Evolutionary conservation across 2,329 filamentous ascomycete species (phyloP), one percentile per base, ranked within the genome.

Genomic region (Ceratocystiopsis sp.): DNA sequence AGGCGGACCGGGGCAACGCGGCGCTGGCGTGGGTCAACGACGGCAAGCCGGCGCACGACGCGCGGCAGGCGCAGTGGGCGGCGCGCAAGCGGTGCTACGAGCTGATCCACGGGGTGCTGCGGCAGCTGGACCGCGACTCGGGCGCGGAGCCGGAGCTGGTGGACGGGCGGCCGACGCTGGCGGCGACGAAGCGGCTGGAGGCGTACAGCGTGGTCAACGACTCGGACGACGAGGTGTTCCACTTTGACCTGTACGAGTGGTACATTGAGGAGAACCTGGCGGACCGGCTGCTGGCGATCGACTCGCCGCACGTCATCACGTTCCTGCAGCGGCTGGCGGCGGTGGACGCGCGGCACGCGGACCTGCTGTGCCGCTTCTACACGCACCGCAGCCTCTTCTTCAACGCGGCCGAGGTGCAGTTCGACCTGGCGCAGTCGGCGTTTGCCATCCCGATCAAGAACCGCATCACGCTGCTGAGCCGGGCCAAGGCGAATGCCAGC

Each of bases 241-340:
- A 96, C 58, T 93, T 84, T 48, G 85, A 84, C 53, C 69, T 98
- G n/a, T 98, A 95, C 57, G 87, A 95, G 54, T 98, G 91, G 89
- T 98, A 98, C 60, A 78, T 96, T 51, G 63, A 72, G 43, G 79
- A 87, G 57, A 80, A 82, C 16, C 87, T 84, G 77, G 81, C 76
- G 11, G 85, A 95, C 49, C 80, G 86, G 14, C 72, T 98, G 25
- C 73, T 98, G 33, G 77, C 80, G 34, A 85, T 91, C 42, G 75
- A 87, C 45, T 93, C 87, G 6, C 75, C 80, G 0, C 87, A 86
- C 53, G 85, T 96, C 21, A 73, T 93, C 37, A 82, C 78, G 2
- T 98, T 94, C 57, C 73, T 98, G 3, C 70, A 84, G 54, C 78
- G 81, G 42, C 79, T 85, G 46, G 83, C 85, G 1, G 65, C 67